phyloP scores from a whole-genome alignment of 192 early-diverging fungal genomes.

The Gryganskiella cystojenkinii region DNA sequence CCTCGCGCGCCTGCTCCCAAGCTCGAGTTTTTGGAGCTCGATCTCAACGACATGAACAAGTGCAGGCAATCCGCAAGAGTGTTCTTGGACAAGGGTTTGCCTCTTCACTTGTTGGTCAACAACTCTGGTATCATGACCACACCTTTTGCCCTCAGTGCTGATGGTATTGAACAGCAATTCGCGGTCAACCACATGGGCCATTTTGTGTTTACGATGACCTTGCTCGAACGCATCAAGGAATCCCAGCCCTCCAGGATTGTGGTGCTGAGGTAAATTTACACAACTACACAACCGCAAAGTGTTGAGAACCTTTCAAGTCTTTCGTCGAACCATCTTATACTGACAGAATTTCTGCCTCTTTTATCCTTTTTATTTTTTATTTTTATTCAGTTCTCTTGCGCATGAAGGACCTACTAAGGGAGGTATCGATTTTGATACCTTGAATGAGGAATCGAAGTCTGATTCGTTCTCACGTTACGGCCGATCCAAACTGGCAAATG shows the following conservation, averaged over 20 bases:
- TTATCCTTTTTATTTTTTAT: too few species aligned
- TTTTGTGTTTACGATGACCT: slow-evolving; percentile 21
- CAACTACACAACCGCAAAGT: too few species aligned
- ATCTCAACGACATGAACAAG: slow-evolving; percentile 21
- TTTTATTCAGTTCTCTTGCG: slow-evolving; percentile 45
- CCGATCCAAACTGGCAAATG: slow-evolving; percentile 59
- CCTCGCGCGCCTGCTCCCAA: neutral
- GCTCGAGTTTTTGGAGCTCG: slow-evolving; percentile 26
- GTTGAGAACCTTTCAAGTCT: too few species aligned
- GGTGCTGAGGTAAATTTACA: too few species aligned
- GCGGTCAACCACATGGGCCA: slow-evolving; percentile 55
- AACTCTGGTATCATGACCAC: slow-evolving; percentile 10
- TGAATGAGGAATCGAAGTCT: slow-evolving; percentile 24
- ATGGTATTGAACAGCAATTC: slow-evolving; percentile 53
- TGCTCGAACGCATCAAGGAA: slow-evolving; percentile 7
- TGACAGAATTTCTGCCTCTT: too few species aligned
- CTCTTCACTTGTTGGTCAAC: slow-evolving; percentile 51
- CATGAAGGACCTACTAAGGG: slow-evolving; percentile 20
- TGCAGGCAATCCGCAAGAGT: slow-evolving; percentile 18
- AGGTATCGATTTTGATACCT: neutral
- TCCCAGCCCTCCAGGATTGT: slow-evolving; percentile 31
- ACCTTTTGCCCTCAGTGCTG: slow-evolving; percentile 8
- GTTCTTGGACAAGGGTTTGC: slow-evolving; percentile 36
- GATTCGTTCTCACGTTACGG: slow-evolving; percentile 44
- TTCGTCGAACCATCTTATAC: too few species aligned